These are phyloP conservation scores for Myriosclerotinia curreyana DNA, from an alignment of 2,329 filamentous ascomycete genomes.

Conservation along the genomic window DNA sequence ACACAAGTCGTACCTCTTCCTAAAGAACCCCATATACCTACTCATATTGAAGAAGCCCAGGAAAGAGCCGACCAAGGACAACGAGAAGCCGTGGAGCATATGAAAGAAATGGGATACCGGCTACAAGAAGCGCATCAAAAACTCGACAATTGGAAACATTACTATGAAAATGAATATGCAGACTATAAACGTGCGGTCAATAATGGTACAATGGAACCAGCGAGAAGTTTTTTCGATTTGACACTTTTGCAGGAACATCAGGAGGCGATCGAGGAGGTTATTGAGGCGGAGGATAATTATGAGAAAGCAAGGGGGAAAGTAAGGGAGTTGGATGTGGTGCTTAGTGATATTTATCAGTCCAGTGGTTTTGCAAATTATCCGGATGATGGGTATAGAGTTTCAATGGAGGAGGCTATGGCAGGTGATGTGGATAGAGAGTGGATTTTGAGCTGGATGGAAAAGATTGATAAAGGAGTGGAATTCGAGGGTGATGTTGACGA, in stretches of 20 bases:
- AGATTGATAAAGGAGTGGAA: background rate
- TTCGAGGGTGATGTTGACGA: background rate
- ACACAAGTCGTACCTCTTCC: background rate
- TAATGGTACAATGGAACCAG: constrained; percentile 1
- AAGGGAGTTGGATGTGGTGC: constrained; percentile 20
- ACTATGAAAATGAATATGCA: constrained; percentile 21
- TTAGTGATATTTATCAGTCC: constrained; percentile 21
- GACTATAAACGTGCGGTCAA: constrained; percentile 13
- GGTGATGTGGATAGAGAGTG: constrained; percentile 23
- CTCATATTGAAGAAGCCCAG: background rate
- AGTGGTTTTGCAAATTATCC: constrained; percentile 24
- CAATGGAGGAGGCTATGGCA: constrained; percentile 24
- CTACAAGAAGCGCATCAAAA: constrained; percentile 18
- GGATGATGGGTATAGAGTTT: constrained; percentile 29
- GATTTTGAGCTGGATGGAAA: constrained; percentile 28
- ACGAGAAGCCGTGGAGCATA: constrained; percentile 10
- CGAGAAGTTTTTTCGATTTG: constrained; percentile 25
- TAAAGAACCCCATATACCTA: background rate
- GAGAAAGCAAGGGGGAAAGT: constrained; percentile 12
- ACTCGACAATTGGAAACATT: constrained; percentile 22
- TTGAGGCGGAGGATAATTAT: constrained; percentile 22
- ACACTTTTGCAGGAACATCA: constrained; percentile 20
- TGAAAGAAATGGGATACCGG: constrained; percentile 1
- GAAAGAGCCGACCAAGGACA: background rate
- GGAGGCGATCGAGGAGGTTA: constrained; percentile 13